Conservation (phyloP, 805 yeast species). For the Candida palmyrensis region DNA sequence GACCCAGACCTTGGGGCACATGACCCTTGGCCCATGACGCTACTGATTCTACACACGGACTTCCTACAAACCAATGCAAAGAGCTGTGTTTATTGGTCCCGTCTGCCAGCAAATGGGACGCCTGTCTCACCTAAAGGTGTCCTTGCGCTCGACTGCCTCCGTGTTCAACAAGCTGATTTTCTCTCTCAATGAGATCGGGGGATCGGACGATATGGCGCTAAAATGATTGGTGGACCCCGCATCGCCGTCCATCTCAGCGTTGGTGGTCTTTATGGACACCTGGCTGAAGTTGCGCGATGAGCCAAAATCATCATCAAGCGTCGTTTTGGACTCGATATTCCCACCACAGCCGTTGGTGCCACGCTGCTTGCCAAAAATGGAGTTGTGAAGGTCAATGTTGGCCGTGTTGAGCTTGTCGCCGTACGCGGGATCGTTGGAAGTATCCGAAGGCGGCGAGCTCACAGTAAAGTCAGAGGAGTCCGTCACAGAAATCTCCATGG, state of each 20-base stretch:
- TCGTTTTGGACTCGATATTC: neutral
- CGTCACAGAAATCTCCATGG: neutral
- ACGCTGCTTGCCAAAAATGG: conserved; percentile 1
- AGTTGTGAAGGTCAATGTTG: conserved; percentile 4
- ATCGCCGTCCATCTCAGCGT: conserved; percentile 25
- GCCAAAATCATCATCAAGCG: conserved; percentile 5
- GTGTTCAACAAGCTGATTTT: conserved; percentile 37
- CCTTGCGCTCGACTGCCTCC: conserved; percentile 11
- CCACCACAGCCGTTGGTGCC: neutral
- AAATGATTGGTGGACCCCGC: conserved; percentile 10
- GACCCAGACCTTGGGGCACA: no score
- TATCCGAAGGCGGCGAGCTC: conserved; percentile 2
- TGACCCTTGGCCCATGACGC: no score
- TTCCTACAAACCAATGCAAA: no score
- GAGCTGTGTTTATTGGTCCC: no score
- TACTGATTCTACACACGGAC: no score
- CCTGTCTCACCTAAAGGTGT: conserved; percentile 1
- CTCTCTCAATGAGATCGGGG: conserved; percentile 41
- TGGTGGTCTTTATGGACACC: conserved; percentile 20
- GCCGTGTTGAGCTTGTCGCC: conserved; percentile 4
- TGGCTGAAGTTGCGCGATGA: conserved; percentile 9
- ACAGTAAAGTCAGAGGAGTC: conserved; percentile 2
- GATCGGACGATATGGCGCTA: conserved; percentile 13
- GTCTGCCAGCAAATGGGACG: no score
- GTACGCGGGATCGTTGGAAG: no score